A percentile compares a stretch with the other conserved stretches of the same genome.
These are phyloP conservation scores for Vitis vinifera DNA, from an alignment of 164 flowering plant genomes.

Conservation along the genomic window DNA sequence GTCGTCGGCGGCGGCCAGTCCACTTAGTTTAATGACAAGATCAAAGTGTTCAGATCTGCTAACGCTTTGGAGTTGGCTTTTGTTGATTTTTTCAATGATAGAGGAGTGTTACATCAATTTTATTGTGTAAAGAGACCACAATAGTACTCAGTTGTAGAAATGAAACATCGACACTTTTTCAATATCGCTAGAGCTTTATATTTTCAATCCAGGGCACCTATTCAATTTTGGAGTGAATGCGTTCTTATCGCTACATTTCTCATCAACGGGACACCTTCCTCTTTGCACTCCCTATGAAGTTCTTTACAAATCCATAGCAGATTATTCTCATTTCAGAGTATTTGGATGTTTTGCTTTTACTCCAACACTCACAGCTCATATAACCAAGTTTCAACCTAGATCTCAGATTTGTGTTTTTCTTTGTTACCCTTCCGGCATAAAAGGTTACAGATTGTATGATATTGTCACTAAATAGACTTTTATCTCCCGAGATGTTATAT, in stretches of 20 bases:
- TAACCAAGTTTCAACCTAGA: neutral
- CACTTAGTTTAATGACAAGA: no score
- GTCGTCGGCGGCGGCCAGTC: no score
- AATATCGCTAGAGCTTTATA: neutral
- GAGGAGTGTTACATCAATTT: neutral
- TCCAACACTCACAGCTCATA: neutral
- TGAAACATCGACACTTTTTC: neutral
- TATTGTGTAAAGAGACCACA: neutral
- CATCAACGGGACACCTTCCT: neutral
- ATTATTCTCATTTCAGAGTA: neutral
- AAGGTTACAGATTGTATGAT: slow-evolving; percentile 5
- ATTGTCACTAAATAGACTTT: neutral
- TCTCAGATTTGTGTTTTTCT: neutral
- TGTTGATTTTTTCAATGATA: neutral
- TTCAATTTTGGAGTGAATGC: neutral
- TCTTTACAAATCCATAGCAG: neutral
- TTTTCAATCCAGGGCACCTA: neutral
- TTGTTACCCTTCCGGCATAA: neutral
- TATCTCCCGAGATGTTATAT: neutral
- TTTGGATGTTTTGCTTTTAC: neutral
- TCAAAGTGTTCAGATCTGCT: no score
- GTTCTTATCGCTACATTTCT: neutral
- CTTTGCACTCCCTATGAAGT: neutral
- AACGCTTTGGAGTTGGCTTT: no score
- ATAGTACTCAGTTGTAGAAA: neutral